A percentile compares a stretch with the other conserved stretches of the same genome.
phyloP scores from a whole-genome alignment of 2,329 filamentous ascomycete genomes.

The Diaporthe helianthi region DNA sequence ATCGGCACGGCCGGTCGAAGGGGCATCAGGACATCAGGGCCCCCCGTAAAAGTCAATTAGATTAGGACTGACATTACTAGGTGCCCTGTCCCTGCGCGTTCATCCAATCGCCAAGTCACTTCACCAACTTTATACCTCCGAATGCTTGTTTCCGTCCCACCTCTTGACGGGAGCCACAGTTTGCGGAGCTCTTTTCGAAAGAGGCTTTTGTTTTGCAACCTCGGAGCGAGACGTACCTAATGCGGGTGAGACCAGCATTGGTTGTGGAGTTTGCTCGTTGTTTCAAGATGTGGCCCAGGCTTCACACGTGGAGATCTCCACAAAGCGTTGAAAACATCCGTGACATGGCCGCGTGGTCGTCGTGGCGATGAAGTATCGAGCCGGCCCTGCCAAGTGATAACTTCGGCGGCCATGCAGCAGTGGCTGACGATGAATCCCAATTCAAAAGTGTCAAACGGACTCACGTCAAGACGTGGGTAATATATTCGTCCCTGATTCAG shows the following conservation, averaged over 20 bases:
- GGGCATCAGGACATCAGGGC: background rate
- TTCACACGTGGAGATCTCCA: background rate
- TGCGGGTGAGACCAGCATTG: background rate
- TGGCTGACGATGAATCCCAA: background rate
- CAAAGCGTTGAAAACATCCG: background rate
- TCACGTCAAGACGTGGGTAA: background rate
- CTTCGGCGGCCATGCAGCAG: background rate
- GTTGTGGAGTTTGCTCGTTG: background rate
- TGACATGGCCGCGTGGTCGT: background rate
- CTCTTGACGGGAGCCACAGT: background rate
- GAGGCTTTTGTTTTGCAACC: background rate
- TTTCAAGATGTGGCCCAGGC: background rate
- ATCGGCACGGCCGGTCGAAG: background rate
- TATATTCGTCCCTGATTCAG: background rate
- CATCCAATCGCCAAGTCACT: background rate
- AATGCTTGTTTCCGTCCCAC: slow-evolving; percentile 10
- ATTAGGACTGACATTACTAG: background rate
- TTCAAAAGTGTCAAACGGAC: background rate
- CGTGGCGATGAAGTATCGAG: background rate
- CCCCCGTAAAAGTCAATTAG: background rate
- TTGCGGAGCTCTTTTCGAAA: background rate
- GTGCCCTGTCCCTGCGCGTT: slow-evolving; percentile 1
- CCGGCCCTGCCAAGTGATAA: background rate
- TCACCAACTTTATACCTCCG: background rate
- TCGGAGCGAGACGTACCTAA: background rate